These are phyloP conservation scores for Agrocybe chaxingu DNA, from an alignment of 768 basidiomycete genomes.

Conservation along the genomic window DNA sequence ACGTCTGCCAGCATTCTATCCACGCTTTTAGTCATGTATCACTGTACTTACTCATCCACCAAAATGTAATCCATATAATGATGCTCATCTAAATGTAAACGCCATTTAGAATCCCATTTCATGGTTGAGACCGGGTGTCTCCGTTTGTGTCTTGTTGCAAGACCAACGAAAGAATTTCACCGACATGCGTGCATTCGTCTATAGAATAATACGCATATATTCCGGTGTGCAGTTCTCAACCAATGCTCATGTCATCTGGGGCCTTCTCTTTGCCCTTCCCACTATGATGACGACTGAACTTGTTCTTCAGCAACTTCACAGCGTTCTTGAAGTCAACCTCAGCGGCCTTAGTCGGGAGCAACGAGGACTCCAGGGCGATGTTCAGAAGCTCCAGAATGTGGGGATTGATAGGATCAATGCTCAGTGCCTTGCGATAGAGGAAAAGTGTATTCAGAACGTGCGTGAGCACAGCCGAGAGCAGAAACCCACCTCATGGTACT, in stretches of 20 bases:
- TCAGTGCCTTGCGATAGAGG: slow-evolving; percentile 55
- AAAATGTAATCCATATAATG: too few species aligned
- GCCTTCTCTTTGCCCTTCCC: slow-evolving; percentile 28
- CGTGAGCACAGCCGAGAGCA: background rate
- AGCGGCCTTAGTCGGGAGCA: slow-evolving; percentile 15
- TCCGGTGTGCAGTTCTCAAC: slow-evolving; percentile 3
- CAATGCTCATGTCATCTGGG: slow-evolving; percentile 22
- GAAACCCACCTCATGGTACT: slow-evolving; percentile 82
- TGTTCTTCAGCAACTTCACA: slow-evolving; percentile 26
- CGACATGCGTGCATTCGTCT: background rate
- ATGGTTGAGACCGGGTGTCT: too few species aligned
- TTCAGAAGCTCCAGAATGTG: slow-evolving; percentile 79
- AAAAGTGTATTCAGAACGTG: background rate
- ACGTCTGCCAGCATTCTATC: background rate
- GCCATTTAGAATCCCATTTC: too few species aligned
- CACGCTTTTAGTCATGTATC: background rate
- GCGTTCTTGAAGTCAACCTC: slow-evolving; percentile 28
- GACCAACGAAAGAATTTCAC: background rate
- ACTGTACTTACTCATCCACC: too few species aligned
- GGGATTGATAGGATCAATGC: slow-evolving; percentile 73
- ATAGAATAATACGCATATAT: background rate
- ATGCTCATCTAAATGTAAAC: too few species aligned
- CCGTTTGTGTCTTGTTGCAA: too few species aligned
- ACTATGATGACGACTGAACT: slow-evolving; percentile 23
- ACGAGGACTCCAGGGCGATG: slow-evolving; percentile 63